phyloP scores from a whole-genome alignment of 2,329 filamentous ascomycete genomes.

The Cryphonectria parasitica region DNA sequence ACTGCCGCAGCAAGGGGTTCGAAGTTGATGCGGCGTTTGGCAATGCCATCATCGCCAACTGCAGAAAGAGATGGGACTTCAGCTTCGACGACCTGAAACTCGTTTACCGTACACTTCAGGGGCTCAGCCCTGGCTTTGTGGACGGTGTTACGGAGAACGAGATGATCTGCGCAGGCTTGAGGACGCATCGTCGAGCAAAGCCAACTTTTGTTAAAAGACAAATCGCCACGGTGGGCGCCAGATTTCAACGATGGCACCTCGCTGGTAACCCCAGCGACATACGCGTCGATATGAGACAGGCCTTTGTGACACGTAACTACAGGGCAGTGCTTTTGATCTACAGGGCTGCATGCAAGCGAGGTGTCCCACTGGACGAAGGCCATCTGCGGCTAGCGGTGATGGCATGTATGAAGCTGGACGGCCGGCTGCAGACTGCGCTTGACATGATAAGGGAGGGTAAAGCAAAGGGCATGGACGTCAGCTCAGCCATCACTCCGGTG shows the following conservation, averaged over 20 bases:
- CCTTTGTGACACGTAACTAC: constrained; percentile 17
- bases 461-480: constrained; percentile 47
- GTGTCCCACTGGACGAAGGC: constrained; percentile 43
- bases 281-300: constrained; percentile 26
- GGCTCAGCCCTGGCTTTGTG: constrained; percentile 38
- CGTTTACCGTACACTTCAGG: constrained; percentile 41
- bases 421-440: constrained; percentile 40
- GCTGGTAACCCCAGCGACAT: constrained; percentile 15
- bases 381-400: constrained; percentile 54
- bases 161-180: constrained; percentile 23
- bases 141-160: constrained; percentile 44
- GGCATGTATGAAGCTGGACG: constrained; percentile 43
- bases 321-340: constrained; percentile 40
- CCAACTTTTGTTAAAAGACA: constrained; percentile 18
- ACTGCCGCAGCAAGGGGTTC: constrained; percentile 43
- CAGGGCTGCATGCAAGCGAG: constrained; percentile 39
- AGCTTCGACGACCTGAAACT: constrained; percentile 40
- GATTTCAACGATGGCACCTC: constrained; percentile 14
- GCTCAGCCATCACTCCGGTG: constrained; percentile 44
- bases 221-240: constrained; percentile 17
- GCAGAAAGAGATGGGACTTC: constrained; percentile 44
- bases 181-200: constrained; percentile 9
- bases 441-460: constrained; percentile 46
- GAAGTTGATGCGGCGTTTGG: constrained; percentile 43
- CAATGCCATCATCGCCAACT: constrained; percentile 45